Percentiles rank a stretch among this genome's conserved stretches.
Evolutionary conservation across 192 early-diverging fungal genomes (phyloP).

Genomic region (Coemansia asiatica): DNA sequence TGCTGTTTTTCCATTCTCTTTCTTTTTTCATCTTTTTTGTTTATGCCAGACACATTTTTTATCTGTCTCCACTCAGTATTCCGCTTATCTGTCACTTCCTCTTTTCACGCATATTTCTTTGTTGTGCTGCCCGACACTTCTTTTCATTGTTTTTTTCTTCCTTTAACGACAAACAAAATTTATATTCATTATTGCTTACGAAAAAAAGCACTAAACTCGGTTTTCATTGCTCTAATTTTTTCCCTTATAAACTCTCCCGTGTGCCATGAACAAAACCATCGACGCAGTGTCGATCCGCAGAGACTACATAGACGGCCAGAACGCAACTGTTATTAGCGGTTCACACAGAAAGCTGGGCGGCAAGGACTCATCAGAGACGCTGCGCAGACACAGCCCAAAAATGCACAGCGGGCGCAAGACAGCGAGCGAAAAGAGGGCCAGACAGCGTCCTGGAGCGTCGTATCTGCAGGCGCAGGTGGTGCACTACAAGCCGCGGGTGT

Average conservation of each 20-base stretch:
- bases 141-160: not conserved
- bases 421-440: not conserved
- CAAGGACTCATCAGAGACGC: slow-evolving; percentile 2
- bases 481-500: slow-evolving; percentile 64
- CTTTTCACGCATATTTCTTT: too few species aligned
- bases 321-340: not conserved
- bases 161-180: too few species aligned
- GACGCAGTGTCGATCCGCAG: not conserved
- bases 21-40: not conserved
- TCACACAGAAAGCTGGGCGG: not conserved
- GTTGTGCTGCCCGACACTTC: not conserved
- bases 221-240: too few species aligned
- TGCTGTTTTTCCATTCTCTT: not conserved
- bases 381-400: slow-evolving; percentile 9
- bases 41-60: too few species aligned
- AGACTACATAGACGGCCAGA: not conserved
- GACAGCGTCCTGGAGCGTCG: slow-evolving; percentile 17
- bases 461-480: slow-evolving; percentile 58
- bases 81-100: not conserved
- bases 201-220: not conserved
- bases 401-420: not conserved
- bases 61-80: not conserved
- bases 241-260: not conserved
- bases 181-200: too few species aligned
- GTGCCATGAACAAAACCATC: not conserved